Conservation (phyloP, 2,329 filamentous ascomycete genomes). For the Lachnellula willkommii region DNA sequence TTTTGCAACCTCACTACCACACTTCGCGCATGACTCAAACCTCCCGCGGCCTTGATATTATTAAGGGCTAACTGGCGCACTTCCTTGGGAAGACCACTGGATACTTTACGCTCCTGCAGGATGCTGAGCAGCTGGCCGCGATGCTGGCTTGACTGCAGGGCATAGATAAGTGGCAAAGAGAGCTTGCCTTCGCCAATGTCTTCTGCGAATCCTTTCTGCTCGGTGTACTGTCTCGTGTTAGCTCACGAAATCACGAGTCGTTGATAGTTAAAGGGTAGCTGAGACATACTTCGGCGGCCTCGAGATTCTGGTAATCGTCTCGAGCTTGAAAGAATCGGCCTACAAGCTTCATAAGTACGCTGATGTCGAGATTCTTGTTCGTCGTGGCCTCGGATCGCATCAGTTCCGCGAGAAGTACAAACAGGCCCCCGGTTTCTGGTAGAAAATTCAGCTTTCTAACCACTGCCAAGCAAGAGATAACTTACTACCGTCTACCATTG, state of each 20-base stretch:
- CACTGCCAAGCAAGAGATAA: slow-evolving; percentile 14
- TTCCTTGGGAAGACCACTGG: not conserved
- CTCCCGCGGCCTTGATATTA: not conserved
- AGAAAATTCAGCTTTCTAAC: slow-evolving; percentile 30
- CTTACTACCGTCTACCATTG: slow-evolving; percentile 25
- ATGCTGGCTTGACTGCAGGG: slow-evolving; percentile 1
- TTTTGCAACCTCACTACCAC: not conserved
- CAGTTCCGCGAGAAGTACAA: not conserved
- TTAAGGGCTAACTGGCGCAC: not conserved
- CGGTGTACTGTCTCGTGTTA: slow-evolving; percentile 29
- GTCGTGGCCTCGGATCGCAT: slow-evolving; percentile 10
- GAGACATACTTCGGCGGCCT: slow-evolving; percentile 13
- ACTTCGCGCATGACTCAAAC: not conserved
- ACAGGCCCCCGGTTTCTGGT: slow-evolving; percentile 21
- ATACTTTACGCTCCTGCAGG: not conserved
- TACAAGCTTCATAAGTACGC: slow-evolving; percentile 14
- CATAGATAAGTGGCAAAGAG: slow-evolving; percentile 32
- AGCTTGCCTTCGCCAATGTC: slow-evolving; percentile 41
- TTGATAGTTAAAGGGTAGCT: not conserved
- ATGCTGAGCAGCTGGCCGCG: not conserved
- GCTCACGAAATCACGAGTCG: not conserved
- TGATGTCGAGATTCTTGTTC: slow-evolving; percentile 14
- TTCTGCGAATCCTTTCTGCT: slow-evolving; percentile 38
- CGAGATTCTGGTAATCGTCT: slow-evolving; percentile 33
- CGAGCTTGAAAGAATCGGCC: slow-evolving; percentile 33